Evolutionary conservation across 1,284 basidiomycete genomes (phyloP).

Genomic region (Rhodotorula sp.): DNA sequence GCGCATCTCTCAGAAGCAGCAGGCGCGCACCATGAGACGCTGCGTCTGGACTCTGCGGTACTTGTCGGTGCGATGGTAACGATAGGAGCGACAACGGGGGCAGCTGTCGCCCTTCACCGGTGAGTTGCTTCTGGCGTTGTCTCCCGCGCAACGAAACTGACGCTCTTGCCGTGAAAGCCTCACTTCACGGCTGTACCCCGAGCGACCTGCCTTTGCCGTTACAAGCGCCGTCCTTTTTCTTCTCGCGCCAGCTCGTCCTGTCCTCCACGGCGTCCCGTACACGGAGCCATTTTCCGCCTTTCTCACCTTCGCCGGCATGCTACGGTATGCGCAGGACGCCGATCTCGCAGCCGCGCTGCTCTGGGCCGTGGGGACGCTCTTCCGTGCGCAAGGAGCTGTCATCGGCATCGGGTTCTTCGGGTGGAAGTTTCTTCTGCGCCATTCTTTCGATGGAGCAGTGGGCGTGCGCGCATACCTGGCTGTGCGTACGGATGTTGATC

Average conservation of each 20-base stretch:
- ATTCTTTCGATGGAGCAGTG: constrained; percentile 1
- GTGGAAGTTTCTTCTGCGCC: constrained; percentile 58
- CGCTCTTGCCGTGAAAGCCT: constrained; percentile 11
- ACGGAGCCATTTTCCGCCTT: constrained; percentile 83
- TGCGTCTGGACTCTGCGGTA: constrained; percentile 16
- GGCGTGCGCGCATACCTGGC: neutral
- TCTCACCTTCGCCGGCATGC: constrained; percentile 69
- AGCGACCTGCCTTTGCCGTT: constrained; percentile 56
- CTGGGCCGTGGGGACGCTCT: constrained; percentile 67
- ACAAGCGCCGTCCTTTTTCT: constrained; percentile 69
- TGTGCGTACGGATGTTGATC: neutral
- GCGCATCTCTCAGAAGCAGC: constrained; percentile 46
- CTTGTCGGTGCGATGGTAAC: constrained; percentile 46
- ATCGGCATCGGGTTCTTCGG: constrained; percentile 67
- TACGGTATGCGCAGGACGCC: constrained; percentile 48
- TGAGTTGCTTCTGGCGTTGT: constrained; percentile 42
- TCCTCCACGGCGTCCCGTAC: constrained; percentile 70
- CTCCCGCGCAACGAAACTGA: no score
- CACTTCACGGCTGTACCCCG: constrained; percentile 56
- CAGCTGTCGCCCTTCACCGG: constrained; percentile 65
- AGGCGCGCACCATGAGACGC: constrained; percentile 46
- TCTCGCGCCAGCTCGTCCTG: constrained; percentile 75
- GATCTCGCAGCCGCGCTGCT: constrained; percentile 62
- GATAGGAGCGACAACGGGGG: constrained; percentile 44
- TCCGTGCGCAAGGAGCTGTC: constrained; percentile 81